Base-by-base conservation (phyloP, 1,284 basidiomycete genomes). In the Cronartium ribicola region DNA sequence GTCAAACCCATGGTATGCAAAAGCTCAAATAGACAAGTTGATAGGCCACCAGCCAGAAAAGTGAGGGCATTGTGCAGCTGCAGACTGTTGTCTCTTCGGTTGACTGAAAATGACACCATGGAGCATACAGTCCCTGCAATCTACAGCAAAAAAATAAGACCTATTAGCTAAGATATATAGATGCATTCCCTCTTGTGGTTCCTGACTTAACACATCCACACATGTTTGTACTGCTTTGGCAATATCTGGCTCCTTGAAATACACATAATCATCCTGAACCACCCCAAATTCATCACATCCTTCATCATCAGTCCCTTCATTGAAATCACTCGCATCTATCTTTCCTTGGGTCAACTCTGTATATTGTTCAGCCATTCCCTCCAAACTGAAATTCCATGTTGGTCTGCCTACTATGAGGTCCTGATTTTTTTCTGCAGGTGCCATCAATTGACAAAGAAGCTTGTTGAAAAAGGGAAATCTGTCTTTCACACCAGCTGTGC, bases 81-180 rank as follows among this genome's bases (percentile, higher is more conserved):
- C 14, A 68, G 51, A 6, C 55, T 43, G 20, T 69, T 69, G n/a
- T 40, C 39, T 3, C 55, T 36, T n/a, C 41, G 59, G 39, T 69
- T 69, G 22, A 41, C 22, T 29, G 44, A 59, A 48, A 46, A 69
- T 3, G 67, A 40, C 44, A 69, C 20, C 67, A 69, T 69, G 44
- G 67, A 29, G 36, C 39, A 62, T 10, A 69, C 61, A n/a, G 57
- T 69, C 39, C 17, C 14, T n/a, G 67, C 59, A 13, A 63, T 36
- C 11, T 69, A 29, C 17, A 5, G 13, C 17, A 5, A 51, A 4
- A 51, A 51, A 1, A 51, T 2, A 29, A 29, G 29, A 29, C 1
- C 29, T 29, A 29, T 29, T 29, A 29, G 29, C 29, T 29, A 11
- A 51, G 48, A 13, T 5, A 51, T 17, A 51, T 48, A 48, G n/a